Base-by-base conservation (phyloP, 345 rosid species). In the Anacardium occidentale region DNA sequence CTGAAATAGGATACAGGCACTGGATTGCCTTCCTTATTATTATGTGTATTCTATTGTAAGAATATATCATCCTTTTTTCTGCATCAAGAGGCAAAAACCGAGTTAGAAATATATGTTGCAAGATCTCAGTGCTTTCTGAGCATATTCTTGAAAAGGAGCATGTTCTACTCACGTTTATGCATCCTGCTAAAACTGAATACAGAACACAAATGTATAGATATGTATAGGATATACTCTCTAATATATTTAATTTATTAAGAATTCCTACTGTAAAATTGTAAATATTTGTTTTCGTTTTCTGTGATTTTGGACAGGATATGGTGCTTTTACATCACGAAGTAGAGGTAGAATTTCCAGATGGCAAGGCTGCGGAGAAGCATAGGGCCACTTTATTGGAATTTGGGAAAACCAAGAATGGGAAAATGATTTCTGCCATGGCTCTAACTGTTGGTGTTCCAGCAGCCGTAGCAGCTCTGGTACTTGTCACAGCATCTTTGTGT, bases 401-500 rank as follows among this genome's bases (percentile, higher is more conserved):
- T 40, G 98, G 97, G 71, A 87, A 74, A 57, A 75, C 51, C 11
- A 81, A 77, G 74, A 79, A 92, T 42, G 95, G 95, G 15, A 83
- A 81, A 79, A 83, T 74, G 59, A 82, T 84, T 10, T 84, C 93
- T 18, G 92, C 98, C 59, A 94, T 94, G 98, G 91, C 97, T 62
- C 83, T 89, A 42, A 92, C 98, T 0, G 98, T 94, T 2, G 98
- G 98, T 58, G 79, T 94, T 74, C 92, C 98, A 0, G 97, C 85
- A 29, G 98, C 95, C 52, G 86, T 88, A 74, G 97, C 92, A 79
- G 95, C 93, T 77, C 82, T 92, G 95, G 98, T 93, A 85, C 57
- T 60, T 75, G 18, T 45, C 17, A 18, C 62, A 69, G 20, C 62
- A 45, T 64, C 62, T 40, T 62, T 58, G 17, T 51, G 50, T 50